A percentile compares a stretch with the other conserved stretches of the same genome.
phyloP scores from a whole-genome alignment of 768 basidiomycete genomes.

The Boletus pseudopeckii region DNA sequence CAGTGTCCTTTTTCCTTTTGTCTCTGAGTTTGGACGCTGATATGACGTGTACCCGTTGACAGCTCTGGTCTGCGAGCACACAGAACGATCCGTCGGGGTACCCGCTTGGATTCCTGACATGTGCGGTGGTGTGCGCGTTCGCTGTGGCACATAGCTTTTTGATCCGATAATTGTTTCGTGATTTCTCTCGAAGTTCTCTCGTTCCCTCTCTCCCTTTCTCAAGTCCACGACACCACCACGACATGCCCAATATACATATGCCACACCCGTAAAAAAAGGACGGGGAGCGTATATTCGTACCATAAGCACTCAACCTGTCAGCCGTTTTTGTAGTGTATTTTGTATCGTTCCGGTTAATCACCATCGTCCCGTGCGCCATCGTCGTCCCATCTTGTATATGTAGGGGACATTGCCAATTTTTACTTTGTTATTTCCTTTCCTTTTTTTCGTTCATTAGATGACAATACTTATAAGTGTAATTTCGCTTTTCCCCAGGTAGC shows the following conservation, averaged over 20 bases:
- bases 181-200: not conserved
- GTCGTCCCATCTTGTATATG: not conserved
- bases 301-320: not conserved
- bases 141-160: slow-evolving; percentile 70
- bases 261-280: not conserved
- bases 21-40: not conserved
- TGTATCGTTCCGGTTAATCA: not conserved
- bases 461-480: too few species aligned
- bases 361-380: not conserved
- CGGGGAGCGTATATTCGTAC: not conserved
- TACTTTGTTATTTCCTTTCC: not conserved
- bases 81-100: slow-evolving; percentile 67
- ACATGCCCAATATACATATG: not conserved
- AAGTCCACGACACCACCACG: not conserved
- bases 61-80: slow-evolving; percentile 77
- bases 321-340: not conserved
- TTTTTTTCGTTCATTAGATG: too few species aligned
- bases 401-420: not conserved
- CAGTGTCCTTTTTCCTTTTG: slow-evolving; percentile 6
- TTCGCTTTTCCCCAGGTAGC: not conserved
- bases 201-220: not conserved
- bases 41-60: slow-evolving; percentile 3
- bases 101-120: slow-evolving; percentile 69
- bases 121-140: slow-evolving; percentile 56
- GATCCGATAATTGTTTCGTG: slow-evolving; percentile 47